Base-by-base conservation (phyloP, 2,329 filamentous ascomycete species). In the Arachnopeziza araneosa region DNA sequence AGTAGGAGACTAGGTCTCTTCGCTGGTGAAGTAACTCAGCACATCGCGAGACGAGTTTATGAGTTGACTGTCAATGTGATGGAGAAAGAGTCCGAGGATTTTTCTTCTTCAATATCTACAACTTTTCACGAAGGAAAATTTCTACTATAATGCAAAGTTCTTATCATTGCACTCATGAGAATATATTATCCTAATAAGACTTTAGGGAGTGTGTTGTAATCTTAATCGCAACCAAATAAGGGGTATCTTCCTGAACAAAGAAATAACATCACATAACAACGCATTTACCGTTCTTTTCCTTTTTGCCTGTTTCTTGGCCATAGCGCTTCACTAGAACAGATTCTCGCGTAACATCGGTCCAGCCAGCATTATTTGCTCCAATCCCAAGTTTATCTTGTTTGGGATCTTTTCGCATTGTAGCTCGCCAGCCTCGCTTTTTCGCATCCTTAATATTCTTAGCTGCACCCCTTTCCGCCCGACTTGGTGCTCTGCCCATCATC, bases 381-480 rank as follows among this genome's bases (percentile, higher is more conserved):
- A 82, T 79, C 50, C 68, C 65, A 57, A 77, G 72, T 62, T 73
- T 77, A 55, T 74, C 74, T 66, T 76, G 79, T 62, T 76, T 74
- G 60, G 75, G 76, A 55, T 73, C 77, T 36, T 65, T 66, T 54
- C 60, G 63, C 60, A 69, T 64, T 63, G 66, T 70, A n/a, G 67
- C 63, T 59, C 69, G 66, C 83, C 84, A 87, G 0, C 84, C 83
- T 32, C 77, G 78, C 66, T 77, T 79, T 73, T 80, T 83, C 1
- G 84, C 84, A 62, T 86, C 83, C 21, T 80, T 77, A 26, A 87
- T 82, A 65, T 87, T 87, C 72, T 82, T 85, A 10, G 83, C 79
- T 6, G 84, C 84, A 59, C 83, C 84, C 26, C 83, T 76, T 68
- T 83, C 81, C 1, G 83, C 83, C 50, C 84, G 78, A 66, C 83